Conservation (phyloP, 176 grass and related monocot genomes). For the Ensete ventricosum region DNA sequence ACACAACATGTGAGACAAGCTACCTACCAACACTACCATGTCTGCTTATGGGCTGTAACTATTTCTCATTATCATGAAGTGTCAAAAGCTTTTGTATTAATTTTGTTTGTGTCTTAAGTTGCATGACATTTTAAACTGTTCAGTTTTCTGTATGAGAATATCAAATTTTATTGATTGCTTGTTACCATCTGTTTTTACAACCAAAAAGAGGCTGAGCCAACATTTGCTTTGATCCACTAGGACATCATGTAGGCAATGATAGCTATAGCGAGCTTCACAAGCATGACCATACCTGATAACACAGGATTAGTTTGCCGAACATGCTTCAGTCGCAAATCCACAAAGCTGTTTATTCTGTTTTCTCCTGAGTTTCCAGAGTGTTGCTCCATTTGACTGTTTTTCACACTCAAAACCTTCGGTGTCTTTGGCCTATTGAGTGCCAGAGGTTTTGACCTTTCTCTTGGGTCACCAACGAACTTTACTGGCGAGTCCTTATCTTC, state of each 20-base stretch:
- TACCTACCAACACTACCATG: no score
- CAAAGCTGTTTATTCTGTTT: conserved; percentile 39
- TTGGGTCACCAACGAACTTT: conserved; percentile 31
- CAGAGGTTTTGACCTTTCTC: conserved; percentile 41
- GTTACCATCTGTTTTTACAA: no score
- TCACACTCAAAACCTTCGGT: conserved; percentile 27
- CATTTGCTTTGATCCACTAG: background rate
- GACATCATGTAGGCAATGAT: background rate
- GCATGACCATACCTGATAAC: conserved; percentile 38
- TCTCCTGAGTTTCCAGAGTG: conserved; percentile 14
- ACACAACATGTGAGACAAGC: no score
- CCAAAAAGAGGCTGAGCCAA: background rate
- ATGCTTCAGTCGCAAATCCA: conserved; percentile 30
- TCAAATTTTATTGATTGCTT: background rate
- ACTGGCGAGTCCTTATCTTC: conserved; percentile 29
- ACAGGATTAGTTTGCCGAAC: conserved; percentile 27
- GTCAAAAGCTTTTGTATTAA: no score
- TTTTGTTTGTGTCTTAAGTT: no score
- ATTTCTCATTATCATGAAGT: no score
- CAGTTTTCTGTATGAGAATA: background rate
- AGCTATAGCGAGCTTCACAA: background rate
- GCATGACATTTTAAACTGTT: background rate
- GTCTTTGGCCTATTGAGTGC: conserved; percentile 24
- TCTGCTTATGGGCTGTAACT: no score
- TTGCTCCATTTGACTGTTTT: conserved; percentile 15